Base-by-base conservation (phyloP, 2,329 filamentous ascomycete species). In the Arthrobotrys entomopaga region DNA sequence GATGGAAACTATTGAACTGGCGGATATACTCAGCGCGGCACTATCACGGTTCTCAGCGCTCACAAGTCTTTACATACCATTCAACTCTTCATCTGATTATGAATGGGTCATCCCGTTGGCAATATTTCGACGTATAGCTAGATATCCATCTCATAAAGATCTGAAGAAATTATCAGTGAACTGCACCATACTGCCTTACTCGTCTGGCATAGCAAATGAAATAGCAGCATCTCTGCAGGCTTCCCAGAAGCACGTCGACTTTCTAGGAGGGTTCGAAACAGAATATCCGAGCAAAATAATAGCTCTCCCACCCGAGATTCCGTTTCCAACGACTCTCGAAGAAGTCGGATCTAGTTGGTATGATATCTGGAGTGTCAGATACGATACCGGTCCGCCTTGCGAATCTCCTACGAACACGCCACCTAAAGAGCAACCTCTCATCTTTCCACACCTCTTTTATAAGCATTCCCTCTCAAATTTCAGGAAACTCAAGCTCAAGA, bases 261-360 rank as follows among this genome's bases (percentile, higher is more conserved):
- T 46, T 15, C 42, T 19, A 15, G 42, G 42, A 19, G 13, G 42
- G 42, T 13, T 13, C n/a, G 13, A 20, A 15, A 11, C 4, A 19
- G 2, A 19, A 8, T 6, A 2, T 11, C 29, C 3, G 11, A 49
- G n/a, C n/a, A n/a, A 10, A 11, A 4, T 1, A 5, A 3, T n/a
- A n/a, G 7, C 8, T 3, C 20, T 1, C 13, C 42, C 2, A 49
- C 20, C 16, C 22, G n/a, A 48, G 13, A 48, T 48, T 1, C 11
- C n/a, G 24, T 60, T 43, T 4, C 57, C 57, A 16, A 11, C 42
- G 1, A 20, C 57, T 13, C 42, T 60, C 10, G 57, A 60, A 60
- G 57, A 26, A 49, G 57, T 20, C 13, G 16, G 40, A n/a, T 49
- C 57, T 2, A 48, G 13, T n/a, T 24, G 10, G 1, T 34, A 1